Percentiles rank a stretch among this genome's conserved stretches.
phyloP scores from a whole-genome alignment of 371 early-diverging fungal species.

The Circinella umbellata region DNA sequence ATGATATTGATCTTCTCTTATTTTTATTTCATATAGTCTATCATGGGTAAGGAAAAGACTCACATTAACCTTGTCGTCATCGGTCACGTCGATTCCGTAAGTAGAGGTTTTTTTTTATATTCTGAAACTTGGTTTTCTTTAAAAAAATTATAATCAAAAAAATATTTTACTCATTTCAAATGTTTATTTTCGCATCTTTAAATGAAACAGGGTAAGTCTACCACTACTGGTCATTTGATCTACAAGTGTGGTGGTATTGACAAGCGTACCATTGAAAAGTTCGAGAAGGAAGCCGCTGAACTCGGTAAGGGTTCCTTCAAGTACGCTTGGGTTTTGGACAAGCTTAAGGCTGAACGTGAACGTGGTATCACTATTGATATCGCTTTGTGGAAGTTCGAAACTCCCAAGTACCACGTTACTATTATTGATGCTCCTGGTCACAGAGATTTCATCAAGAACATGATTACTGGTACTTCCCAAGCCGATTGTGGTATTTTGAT shows the following conservation, averaged over 20 bases:
- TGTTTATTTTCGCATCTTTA: too few species aligned
- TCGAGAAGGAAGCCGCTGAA: slow-evolving; percentile 98
- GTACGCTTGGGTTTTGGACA: slow-evolving; percentile 97
- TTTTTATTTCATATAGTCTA: not conserved
- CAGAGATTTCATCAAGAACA: slow-evolving; percentile 99
- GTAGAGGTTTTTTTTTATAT: slow-evolving; percentile 44
- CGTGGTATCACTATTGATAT: slow-evolving; percentile 98
- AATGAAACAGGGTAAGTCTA: slow-evolving; percentile 57
- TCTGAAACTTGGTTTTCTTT: not conserved
- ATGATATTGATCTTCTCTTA: not conserved
- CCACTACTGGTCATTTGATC: slow-evolving; percentile 93
- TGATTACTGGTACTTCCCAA: slow-evolving; percentile 96
- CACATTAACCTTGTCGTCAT: slow-evolving; percentile 99
- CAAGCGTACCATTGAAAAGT: slow-evolving; percentile 99
- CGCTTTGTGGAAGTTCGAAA: slow-evolving; percentile 98
- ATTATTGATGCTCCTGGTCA: slow-evolving; percentile 99
- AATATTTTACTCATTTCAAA: too few species aligned
- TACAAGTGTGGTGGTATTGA: slow-evolving; percentile 99
- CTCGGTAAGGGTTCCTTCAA: slow-evolving; percentile 99
- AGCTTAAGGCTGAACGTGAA: slow-evolving; percentile 97
- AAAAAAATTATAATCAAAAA: too few species aligned
- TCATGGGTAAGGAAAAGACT: slow-evolving; percentile 94
- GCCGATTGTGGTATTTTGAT: slow-evolving; percentile 98
- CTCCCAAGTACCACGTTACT: slow-evolving; percentile 94
- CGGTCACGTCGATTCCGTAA: slow-evolving; percentile 99